Percentiles rank a stretch among this genome's conserved stretches.
Conservation (phyloP, 768 basidiomycete genomes). For the Tubosaeta sp. region DNA sequence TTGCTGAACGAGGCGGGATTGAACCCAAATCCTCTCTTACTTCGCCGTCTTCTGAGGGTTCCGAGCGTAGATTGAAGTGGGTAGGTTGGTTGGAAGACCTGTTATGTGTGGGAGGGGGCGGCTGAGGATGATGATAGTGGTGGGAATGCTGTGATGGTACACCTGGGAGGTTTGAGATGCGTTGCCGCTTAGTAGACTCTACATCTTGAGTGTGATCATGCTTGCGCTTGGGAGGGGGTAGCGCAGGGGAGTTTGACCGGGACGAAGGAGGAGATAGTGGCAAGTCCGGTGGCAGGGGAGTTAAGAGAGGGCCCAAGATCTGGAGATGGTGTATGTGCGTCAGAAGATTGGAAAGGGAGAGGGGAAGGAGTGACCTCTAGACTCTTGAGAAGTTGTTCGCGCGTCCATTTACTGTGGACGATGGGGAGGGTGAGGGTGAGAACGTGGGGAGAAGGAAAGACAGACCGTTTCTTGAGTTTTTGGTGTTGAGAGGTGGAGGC, state of each 20-base stretch:
- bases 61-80: constrained; percentile 31
- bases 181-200: constrained; percentile 30
- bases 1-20: constrained; percentile 20
- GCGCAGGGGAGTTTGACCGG: constrained; percentile 39
- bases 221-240: constrained; percentile 37
- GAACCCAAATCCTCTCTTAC: constrained; percentile 37
- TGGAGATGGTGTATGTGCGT: constrained; percentile 18
- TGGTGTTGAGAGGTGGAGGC: constrained; percentile 16
- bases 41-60: constrained; percentile 46
- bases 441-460: constrained; percentile 3
- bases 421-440: constrained; percentile 22
- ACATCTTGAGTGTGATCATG: constrained; percentile 25
- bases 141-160: constrained; percentile 25
- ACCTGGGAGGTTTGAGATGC: constrained; percentile 23
- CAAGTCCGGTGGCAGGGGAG: constrained; percentile 41
- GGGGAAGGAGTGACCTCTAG: constrained; percentile 33
- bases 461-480: constrained; percentile 35
- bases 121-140: constrained; percentile 28
- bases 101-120: constrained; percentile 14
- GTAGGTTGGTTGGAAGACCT: constrained; percentile 22
- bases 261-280: constrained; percentile 45
- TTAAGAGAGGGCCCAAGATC: constrained; percentile 38
- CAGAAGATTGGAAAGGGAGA: constrained; percentile 11
- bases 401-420: constrained; percentile 29
- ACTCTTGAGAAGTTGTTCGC: constrained; percentile 37